These are phyloP conservation scores for Globisporangium takayamanum DNA, from an alignment of 352 stramenopile species.

Conservation along the genomic window DNA sequence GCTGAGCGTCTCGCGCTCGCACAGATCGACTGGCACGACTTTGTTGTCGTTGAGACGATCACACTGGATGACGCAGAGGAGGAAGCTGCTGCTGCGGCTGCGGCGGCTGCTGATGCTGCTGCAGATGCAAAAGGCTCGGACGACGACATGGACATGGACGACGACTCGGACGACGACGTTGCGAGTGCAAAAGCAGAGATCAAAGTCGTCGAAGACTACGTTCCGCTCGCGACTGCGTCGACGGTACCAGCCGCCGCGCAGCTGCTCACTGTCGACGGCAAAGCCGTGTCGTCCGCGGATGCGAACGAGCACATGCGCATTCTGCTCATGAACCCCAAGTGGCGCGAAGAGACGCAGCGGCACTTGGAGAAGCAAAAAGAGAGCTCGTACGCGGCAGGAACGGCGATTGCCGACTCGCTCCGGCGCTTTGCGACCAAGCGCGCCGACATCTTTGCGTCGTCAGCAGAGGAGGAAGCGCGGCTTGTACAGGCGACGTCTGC, in stretches of 20 bases:
- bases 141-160: slow-evolving; percentile 89
- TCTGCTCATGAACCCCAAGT: slow-evolving; percentile 97
- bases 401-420: slow-evolving; percentile 94
- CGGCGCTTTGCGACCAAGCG: slow-evolving; percentile 88
- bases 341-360: slow-evolving; percentile 93
- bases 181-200: slow-evolving; percentile 41
- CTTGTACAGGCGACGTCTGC: slow-evolving; percentile 47
- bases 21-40: slow-evolving; percentile 99
- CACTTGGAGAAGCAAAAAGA: slow-evolving; percentile 97
- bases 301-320: slow-evolving; percentile 99
- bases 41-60: slow-evolving; percentile 99
- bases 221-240: slow-evolving; percentile 45
- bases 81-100: slow-evolving; percentile 17
- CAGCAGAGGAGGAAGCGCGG: slow-evolving; percentile 73
- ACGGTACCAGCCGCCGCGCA: slow-evolving; percentile 18
- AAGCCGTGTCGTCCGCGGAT: slow-evolving; percentile 79
- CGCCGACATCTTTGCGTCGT: slow-evolving; percentile 92
- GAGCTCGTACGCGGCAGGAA: slow-evolving; percentile 90
- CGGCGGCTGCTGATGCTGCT: slow-evolving; percentile 19
- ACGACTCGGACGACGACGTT: slow-evolving; percentile 68
- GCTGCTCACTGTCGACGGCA: slow-evolving; percentile 80
- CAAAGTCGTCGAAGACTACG: slow-evolving; percentile 85
- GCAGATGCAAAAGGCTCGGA: slow-evolving; percentile 46
- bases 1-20: slow-evolving; percentile 63
- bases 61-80: slow-evolving; percentile 92